phyloP scores from a whole-genome alignment of 2,329 filamentous ascomycete genomes.

The Phaeophleospora eucalypticola region DNA sequence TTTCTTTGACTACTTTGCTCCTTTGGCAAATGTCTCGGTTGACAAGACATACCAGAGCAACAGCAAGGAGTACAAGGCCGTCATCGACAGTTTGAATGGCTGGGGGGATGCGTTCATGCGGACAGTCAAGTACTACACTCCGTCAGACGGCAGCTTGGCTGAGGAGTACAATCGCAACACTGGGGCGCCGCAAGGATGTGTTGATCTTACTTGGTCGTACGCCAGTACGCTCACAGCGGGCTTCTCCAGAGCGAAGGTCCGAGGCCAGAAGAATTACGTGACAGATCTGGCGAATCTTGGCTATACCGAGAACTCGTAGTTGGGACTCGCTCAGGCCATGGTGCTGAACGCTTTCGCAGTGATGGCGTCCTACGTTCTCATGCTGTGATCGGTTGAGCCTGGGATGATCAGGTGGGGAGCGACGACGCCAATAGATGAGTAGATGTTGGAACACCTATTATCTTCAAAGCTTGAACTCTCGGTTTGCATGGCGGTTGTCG shows the following conservation, averaged over 20 bases:
- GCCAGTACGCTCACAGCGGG: constrained; percentile 31
- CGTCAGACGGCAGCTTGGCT: constrained; percentile 23
- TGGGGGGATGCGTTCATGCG: constrained; percentile 36
- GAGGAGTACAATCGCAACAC: constrained; percentile 33
- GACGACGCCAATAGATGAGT: neutral
- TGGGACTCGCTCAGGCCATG: neutral
- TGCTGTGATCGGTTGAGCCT: neutral
- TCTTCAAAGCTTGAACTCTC: constrained; percentile 16
- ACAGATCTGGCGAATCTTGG: constrained; percentile 24
- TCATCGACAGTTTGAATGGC: constrained; percentile 27
- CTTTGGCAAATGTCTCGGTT: constrained; percentile 18
- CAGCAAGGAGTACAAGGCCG: constrained; percentile 19
- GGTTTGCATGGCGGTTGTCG: constrained; percentile 12
- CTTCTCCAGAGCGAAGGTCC: constrained; percentile 27
- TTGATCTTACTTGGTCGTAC: constrained; percentile 35
- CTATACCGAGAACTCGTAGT: constrained; percentile 5
- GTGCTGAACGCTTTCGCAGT: neutral
- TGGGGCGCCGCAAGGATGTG: constrained; percentile 27
- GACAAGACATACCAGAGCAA: constrained; percentile 25
- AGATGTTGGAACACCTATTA: neutral
- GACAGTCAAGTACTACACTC: constrained; percentile 31
- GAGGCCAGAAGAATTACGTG: constrained; percentile 19
- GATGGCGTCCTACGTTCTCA: neutral
- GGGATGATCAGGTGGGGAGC: neutral
- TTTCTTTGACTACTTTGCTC: constrained; percentile 35